A percentile compares a stretch with the other conserved stretches of the same genome.
Evolutionary conservation across 495 filamentous ascomycete genomes (phyloP).

Genomic region (Lophiostoma macrostomum): DNA sequence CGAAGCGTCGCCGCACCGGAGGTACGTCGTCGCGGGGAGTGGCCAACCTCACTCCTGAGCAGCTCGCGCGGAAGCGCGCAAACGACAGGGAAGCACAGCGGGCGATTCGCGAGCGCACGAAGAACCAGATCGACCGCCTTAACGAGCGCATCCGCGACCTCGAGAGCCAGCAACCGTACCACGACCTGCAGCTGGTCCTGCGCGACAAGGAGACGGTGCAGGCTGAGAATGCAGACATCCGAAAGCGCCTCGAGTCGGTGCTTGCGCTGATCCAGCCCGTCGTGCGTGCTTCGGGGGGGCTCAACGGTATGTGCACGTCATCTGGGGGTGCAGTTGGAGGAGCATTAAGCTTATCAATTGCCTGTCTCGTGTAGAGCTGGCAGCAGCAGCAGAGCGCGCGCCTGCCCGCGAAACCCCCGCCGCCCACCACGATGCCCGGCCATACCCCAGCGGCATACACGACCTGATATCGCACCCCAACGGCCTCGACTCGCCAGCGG

Average conservation of each 20-base stretch:
- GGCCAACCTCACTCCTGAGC: slow-evolving; percentile 44
- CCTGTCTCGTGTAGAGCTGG: slow-evolving; percentile 29
- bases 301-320: slow-evolving; percentile 32
- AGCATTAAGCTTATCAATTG: slow-evolving; percentile 8
- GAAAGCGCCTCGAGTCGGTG: slow-evolving; percentile 56
- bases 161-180: slow-evolving; percentile 65
- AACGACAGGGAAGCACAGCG: slow-evolving; percentile 47
- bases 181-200: slow-evolving; percentile 69
- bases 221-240: slow-evolving; percentile 69
- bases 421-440: no score
- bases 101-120: slow-evolving; percentile 44
- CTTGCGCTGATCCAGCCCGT: slow-evolving; percentile 66
- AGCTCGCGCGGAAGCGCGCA: slow-evolving; percentile 44
- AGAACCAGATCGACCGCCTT: slow-evolving; percentile 40
- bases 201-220: slow-evolving; percentile 66
- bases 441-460: no score
- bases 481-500: slow-evolving; percentile 12
- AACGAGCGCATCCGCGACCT: slow-evolving; percentile 41
- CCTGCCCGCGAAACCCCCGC: slow-evolving; percentile 9
- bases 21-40: slow-evolving; percentile 35
- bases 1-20: slow-evolving; percentile 28
- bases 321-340: no score
- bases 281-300: slow-evolving; percentile 37
- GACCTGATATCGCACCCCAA: slow-evolving; percentile 12
- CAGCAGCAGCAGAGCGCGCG: slow-evolving; percentile 31